Evolutionary conservation across 768 basidiomycete genomes (phyloP).

Genomic region (Russula brevipes): DNA sequence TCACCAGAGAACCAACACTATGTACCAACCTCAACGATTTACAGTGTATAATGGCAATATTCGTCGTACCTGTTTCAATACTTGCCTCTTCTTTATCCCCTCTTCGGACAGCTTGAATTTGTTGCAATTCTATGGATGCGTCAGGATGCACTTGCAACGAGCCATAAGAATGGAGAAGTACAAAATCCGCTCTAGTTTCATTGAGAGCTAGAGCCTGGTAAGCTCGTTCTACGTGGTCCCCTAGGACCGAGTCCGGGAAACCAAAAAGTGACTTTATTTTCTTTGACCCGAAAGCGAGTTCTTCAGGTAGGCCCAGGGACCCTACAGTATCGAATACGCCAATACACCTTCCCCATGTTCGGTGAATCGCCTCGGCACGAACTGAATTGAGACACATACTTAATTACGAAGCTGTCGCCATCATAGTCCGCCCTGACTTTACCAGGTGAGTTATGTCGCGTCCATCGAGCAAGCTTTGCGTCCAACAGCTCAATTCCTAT

Average conservation of each 20-base stretch:
- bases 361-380: background rate
- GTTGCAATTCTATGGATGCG: slow-evolving; percentile 44
- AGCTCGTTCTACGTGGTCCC: slow-evolving; percentile 57
- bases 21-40: background rate
- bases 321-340: slow-evolving; percentile 81
- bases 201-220: slow-evolving; percentile 69
- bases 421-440: slow-evolving; percentile 47
- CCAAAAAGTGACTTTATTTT: slow-evolving; percentile 54
- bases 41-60: slow-evolving; percentile 4
- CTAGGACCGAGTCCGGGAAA: slow-evolving; percentile 54
- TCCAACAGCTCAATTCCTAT: slow-evolving; percentile 39
- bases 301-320: slow-evolving; percentile 63
- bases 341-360: slow-evolving; percentile 43
- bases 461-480: slow-evolving; percentile 50
- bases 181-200: slow-evolving; percentile 64
- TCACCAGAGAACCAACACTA: slow-evolving; percentile 71
- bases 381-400: slow-evolving; percentile 38
- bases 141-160: background rate
- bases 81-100: slow-evolving; percentile 51
- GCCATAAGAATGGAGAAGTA: slow-evolving; percentile 27
- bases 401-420: slow-evolving; percentile 50
- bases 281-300: slow-evolving; percentile 44
- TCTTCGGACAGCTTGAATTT: slow-evolving; percentile 56
- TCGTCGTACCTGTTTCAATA: slow-evolving; percentile 51
- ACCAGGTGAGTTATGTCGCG: slow-evolving; percentile 45